Conservation (phyloP, 2,329 filamentous ascomycete species). For the Coniochaeta hoffmannii region DNA sequence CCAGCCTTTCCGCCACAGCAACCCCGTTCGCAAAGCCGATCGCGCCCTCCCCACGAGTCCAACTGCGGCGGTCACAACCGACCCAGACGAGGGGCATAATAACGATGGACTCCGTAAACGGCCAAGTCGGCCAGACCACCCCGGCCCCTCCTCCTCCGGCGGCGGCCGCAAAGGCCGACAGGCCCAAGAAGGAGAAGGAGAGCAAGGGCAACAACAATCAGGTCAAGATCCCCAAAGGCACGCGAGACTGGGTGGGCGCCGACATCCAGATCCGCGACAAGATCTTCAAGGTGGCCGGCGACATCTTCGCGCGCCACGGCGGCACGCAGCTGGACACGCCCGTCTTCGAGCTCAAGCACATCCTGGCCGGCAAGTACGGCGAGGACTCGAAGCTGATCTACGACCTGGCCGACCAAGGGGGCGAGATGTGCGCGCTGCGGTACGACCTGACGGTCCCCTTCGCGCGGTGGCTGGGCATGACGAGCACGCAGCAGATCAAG, state of each 20-base stretch:
- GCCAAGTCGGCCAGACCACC: not conserved
- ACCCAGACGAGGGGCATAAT: not conserved
- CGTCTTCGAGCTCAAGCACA: constrained; percentile 63
- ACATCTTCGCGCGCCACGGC: constrained; percentile 46
- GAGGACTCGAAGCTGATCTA: constrained; percentile 55
- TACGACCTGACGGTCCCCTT: constrained; percentile 34
- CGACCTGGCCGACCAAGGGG: constrained; percentile 75
- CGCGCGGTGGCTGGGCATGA: constrained; percentile 89
- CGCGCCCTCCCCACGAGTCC: not conserved
- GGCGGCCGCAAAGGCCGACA: not conserved
- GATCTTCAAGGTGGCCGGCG: constrained; percentile 1
- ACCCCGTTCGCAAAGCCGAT: not conserved
- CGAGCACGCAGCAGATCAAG: constrained; percentile 74
- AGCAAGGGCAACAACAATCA: constrained; percentile 22
- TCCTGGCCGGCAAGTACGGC: constrained; percentile 12
- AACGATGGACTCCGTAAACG: not conserved
- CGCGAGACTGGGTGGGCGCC: constrained; percentile 61
- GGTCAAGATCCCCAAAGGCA: constrained; percentile 74
- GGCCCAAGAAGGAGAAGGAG: not conserved
- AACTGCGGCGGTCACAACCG: not conserved
- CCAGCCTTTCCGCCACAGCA: not conserved
- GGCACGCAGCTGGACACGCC: constrained; percentile 63
- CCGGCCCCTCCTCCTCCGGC: too few relatives aligned
- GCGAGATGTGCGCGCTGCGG: constrained; percentile 71
- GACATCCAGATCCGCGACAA: constrained; percentile 52